Evolutionary conservation across 1,139 yeast genomes (phyloP), one percentile per base, ranked within the genome.

Genomic region (Magnusiomyces tetraspermus): DNA sequence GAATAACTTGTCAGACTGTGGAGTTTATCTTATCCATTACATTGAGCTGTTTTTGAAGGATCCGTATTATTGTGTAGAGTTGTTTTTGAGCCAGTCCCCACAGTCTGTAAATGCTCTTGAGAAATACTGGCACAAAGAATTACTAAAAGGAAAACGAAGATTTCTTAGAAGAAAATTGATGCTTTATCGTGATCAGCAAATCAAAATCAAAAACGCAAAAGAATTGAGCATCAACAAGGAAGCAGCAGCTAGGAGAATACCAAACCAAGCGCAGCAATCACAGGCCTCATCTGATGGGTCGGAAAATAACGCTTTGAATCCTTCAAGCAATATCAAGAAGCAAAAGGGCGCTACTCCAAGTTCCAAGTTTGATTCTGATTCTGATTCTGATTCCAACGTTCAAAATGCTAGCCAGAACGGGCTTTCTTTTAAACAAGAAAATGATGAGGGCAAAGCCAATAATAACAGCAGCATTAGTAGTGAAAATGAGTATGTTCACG

Each of bases 1-100:
- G 64, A 81, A 82, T 49, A 94, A 94, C 65, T 82, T 83, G 68
- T 87, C 90, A 63, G 98, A 94, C 66, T 94, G 99, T 70, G 99
- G 99, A 1, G 80, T 94, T 23, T 97, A 87, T 69, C 85, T 92
- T 3, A 83, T 94, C 26, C 84, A 84, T 61, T 92, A 87, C 62
- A 78, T 86, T 23, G 76, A 78, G 56, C 78, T 77, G 60, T 85
- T 90, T 71, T 71, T 87, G 50, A 69, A 72, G 38, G 68, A 76
- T 48, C 80, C 83, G 0, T 64, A 64, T 0, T 71, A 64, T 44
- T 79, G 86, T 55, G 73, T 81, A 41, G 64, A 67, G 37, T 60
- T 78, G 13, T 82, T 89, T 87, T 19, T 37, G 4, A 10, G 8
- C 15, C 10, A n/a, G 3, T 15, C 26, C 4, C 31, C 42, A 2